These are phyloP conservation scores for Fusarium humuli DNA, from an alignment of 2,329 filamentous ascomycete species.

Conservation along the genomic window DNA sequence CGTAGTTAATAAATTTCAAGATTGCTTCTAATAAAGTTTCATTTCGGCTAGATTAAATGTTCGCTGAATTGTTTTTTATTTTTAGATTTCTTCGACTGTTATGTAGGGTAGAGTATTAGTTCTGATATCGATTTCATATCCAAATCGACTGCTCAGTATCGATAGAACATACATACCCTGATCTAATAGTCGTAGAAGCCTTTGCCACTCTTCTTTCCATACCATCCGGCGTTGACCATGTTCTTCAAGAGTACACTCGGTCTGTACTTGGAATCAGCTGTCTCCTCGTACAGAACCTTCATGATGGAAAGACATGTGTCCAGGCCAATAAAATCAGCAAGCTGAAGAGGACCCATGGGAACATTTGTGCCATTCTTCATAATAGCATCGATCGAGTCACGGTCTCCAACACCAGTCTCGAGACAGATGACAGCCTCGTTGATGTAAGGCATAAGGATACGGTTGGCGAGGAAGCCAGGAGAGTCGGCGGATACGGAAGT, in stretches of 20 bases:
- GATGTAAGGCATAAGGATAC: conserved; percentile 99
- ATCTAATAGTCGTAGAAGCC: conserved; percentile 89
- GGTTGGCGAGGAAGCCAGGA: conserved; percentile 94
- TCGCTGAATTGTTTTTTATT: not conserved
- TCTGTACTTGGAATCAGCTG: conserved; percentile 94
- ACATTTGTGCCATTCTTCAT: conserved; percentile 99
- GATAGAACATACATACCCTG: not conserved
- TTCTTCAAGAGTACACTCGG: conserved; percentile 88
- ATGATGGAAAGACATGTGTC: conserved; percentile 98
- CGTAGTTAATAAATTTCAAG: not conserved
- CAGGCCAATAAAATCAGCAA: conserved; percentile 97
- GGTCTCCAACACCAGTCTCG: conserved; percentile 88
- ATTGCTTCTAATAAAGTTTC: not conserved
- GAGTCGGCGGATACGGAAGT: conserved; percentile 88
- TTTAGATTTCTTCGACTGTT: not conserved
- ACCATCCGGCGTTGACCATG: conserved; percentile 98
- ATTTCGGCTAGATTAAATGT: not conserved
- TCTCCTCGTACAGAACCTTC: conserved; percentile 91
- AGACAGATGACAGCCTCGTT: conserved; percentile 97
- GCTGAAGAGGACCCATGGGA: conserved; percentile 92
- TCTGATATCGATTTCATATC: not conserved
- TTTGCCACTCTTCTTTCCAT: conserved; percentile 97
- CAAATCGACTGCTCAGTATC: not conserved
- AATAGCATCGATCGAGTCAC: conserved; percentile 94
- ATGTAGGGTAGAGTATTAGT: not conserved